Evolutionary conservation across 208 protist species (phyloP), one percentile per base, ranked within the genome.

Genomic region (Trypanosoma scelopori): DNA sequence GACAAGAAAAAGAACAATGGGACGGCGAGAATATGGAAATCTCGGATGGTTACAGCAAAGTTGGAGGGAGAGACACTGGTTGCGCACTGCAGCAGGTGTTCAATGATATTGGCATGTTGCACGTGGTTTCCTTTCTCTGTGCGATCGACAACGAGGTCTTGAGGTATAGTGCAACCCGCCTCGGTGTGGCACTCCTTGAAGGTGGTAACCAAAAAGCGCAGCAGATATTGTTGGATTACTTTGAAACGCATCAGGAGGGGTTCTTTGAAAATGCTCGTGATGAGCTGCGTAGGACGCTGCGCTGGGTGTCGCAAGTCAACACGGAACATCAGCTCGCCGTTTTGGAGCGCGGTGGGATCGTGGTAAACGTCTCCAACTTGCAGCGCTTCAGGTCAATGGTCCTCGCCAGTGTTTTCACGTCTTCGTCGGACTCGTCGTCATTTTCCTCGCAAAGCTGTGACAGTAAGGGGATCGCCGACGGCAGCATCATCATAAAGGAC

Each of bases 231-330:
- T 57, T 93, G n/a, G 12, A 65, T 25, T 89, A 87, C 68, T 92
- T 90, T 69, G 43, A 78, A 47, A 79, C 81, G 5, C 79, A 74
- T 15, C 81, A 93, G 57, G 85, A 87, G 50, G 53, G 67, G 52
- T 93, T 95, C 56, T 95, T 92, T 71, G 73, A 91, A 57, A 80
- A 83, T 69, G 64, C 89, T 37, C 78, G 80, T 15, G 60, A 84
- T 60, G 71, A 85, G 50, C 47, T 95, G 28, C 76, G 69, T 3
- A 69, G 66, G 25, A 78, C 58, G 51, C 28, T 85, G 45, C 18
- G 27, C n/a, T 90, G 83, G 81, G 76, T 82, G 30, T 56, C 71
- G 56, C 50, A 69, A 43, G 47, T 82, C 18, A 90, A 89, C 62
- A 55, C 77, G 35, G 79, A 84, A 67, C 87, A 90, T 30, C 76